Evolutionary conservation across 1,284 basidiomycete genomes (phyloP), one percentile per base, ranked within the genome.

Genomic region (Dichomitus squalens): DNA sequence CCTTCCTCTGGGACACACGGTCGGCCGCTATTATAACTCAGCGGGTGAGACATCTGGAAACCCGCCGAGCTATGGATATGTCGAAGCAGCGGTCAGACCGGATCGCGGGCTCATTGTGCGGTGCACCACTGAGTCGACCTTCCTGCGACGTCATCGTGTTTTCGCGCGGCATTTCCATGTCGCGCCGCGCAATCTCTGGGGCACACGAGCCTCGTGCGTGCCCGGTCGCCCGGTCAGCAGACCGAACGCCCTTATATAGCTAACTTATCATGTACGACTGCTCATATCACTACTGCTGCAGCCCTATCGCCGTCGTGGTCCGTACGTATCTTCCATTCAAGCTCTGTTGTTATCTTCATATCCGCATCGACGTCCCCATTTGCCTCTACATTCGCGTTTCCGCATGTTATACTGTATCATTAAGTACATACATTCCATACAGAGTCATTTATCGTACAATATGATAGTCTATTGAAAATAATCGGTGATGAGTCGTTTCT

Each of bases 321-420:
- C 31, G 8, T 20, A 9, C 44, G 3, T 14, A 33, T n/a, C n/a
- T 34, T 41, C 39, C 27, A 18, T 46, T 47, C 44, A n/a, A 47
- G 31, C 44, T 18, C 20, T n/a, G 44, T 33, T 48, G 21, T 49
- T 44, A 34, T 23, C 20, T 39, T 40, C 20, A 35, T 31, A 21
- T 36, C 47, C 31, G 49, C 52, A 50, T 23, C 49, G 43, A 53
- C 58, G 39, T 4, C 20, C 18, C 16, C 34, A 18, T 47, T 41
- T 31, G 43, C 34, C 18, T 49, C 46, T 31, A 31, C 49, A 44
- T 46, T 36, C 51, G 53, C 52, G 50, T 41, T 63, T 57, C 57
- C 60, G 58, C 58, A 60, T 47, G 57, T 18, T 51, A 55, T 54
- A 55, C 49, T 63, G 61, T 63, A 63, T 63, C 61, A 63, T 50